These are phyloP conservation scores for Gossypioides kirkii DNA, from an alignment of 345 rosid species.

Conservation along the genomic window DNA sequence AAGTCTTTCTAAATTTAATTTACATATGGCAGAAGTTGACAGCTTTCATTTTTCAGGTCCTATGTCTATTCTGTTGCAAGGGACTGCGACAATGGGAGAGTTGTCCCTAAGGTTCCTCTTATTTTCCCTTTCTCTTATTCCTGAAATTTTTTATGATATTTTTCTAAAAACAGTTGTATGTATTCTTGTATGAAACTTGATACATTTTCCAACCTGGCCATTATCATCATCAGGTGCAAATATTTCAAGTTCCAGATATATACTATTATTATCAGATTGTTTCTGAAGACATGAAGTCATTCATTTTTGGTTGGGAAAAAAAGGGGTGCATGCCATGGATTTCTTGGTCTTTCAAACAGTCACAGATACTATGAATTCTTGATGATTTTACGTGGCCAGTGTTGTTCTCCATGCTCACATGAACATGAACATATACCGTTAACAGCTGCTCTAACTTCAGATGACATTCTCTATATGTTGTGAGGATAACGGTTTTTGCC, in stretches of 20 bases:
- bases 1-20: neutral
- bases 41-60: constrained; percentile 44
- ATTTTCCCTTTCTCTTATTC: neutral
- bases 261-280: neutral
- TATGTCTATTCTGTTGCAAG: constrained; percentile 85
- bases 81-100: constrained; percentile 70
- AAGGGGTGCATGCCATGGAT: neutral
- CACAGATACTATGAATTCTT: neutral
- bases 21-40: constrained; percentile 1
- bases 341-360: neutral
- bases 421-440: neutral
- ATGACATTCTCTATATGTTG: no score
- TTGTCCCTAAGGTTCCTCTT: constrained; percentile 61
- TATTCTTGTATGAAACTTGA: neutral
- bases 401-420: neutral
- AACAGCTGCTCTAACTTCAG: no score
- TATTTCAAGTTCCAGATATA: neutral
- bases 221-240: neutral
- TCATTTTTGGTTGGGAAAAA: neutral
- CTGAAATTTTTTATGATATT: neutral
- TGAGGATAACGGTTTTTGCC: no score
- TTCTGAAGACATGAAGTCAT: neutral
- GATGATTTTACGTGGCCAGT: neutral
- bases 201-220: neutral
- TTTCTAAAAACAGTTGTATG: neutral